phyloP scores from a whole-genome alignment of 2,329 filamentous ascomycete species.

The Allantophomopsis cytisporea region DNA sequence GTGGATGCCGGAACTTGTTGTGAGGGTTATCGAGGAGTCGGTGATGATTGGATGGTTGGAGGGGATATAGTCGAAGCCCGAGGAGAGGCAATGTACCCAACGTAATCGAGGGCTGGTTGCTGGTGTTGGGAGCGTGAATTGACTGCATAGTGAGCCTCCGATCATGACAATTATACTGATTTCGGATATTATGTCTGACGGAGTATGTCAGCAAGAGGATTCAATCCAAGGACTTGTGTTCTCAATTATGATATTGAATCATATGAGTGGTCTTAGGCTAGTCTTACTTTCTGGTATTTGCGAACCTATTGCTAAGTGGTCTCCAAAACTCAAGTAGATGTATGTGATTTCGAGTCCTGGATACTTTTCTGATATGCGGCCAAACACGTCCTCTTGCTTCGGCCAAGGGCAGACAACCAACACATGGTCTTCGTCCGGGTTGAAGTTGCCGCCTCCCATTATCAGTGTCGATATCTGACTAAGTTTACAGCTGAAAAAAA shows the following conservation, averaged over 20 bases:
- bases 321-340: conserved; percentile 11
- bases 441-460: conserved; percentile 1
- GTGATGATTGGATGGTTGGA: conserved; percentile 15
- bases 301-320: too few relatives aligned
- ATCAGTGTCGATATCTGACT: too few relatives aligned
- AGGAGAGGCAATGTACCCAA: conserved; percentile 8
- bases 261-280: too few relatives aligned
- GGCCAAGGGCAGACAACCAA: conserved; percentile 27
- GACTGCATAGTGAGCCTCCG: conserved; percentile 11
- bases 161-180: conserved; percentile 19
- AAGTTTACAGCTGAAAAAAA: too few relatives aligned
- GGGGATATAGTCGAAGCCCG: too few relatives aligned
- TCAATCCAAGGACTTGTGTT: conserved; percentile 1
- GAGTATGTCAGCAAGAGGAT: background rate
- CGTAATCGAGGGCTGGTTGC: conserved; percentile 20
- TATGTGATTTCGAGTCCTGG: conserved; percentile 30
- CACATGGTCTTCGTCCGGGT: conserved; percentile 22
- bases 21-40: conserved; percentile 18
- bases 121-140: conserved; percentile 13
- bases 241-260: conserved; percentile 8
- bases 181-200: conserved; percentile 11
- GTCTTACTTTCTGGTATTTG: too few relatives aligned
- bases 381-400: conserved; percentile 22
- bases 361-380: conserved; percentile 24
- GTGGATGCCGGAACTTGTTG: conserved; percentile 15